These are phyloP conservation scores for Lepiota subincarnata DNA, from an alignment of 768 basidiomycete species.

Conservation along the genomic window DNA sequence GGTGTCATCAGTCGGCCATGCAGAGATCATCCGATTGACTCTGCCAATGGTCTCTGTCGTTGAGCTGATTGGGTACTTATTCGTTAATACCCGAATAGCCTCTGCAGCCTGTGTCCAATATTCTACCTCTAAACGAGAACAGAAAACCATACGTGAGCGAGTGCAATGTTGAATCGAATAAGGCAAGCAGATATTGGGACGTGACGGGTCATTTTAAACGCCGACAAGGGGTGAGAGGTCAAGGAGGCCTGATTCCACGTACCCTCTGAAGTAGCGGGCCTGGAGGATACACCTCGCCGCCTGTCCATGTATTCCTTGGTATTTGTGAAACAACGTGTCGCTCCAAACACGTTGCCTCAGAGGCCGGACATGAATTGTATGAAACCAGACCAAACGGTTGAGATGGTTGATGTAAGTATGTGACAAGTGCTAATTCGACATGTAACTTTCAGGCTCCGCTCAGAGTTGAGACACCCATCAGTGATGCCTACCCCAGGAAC, in stretches of 20 bases:
- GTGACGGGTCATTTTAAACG: conserved; percentile 12
- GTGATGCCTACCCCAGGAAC: neutral
- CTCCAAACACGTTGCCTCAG: conserved; percentile 8
- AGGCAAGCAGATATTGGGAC: neutral
- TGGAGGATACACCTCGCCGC: conserved; percentile 53
- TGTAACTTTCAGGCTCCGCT: conserved; percentile 11
- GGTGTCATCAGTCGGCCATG: conserved; percentile 70
- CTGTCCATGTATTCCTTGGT: conserved; percentile 49
- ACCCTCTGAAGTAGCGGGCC: conserved; percentile 80
- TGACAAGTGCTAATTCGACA: conserved; percentile 7
- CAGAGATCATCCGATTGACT: conserved; percentile 67
- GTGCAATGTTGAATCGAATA: conserved; percentile 13
- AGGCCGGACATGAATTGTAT: conserved; percentile 11
- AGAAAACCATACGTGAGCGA: conserved; percentile 16
- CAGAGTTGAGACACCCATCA: neutral
- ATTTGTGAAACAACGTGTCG: conserved; percentile 8
- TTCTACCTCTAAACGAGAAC: conserved; percentile 53
- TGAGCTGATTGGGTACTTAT: conserved; percentile 45
- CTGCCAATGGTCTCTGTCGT: conserved; percentile 61
- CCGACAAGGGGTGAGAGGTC: conserved; percentile 9
- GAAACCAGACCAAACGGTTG: conserved; percentile 7
- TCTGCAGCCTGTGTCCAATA: conserved; percentile 69
- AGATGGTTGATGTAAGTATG: conserved; percentile 10
- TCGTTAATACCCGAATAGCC: conserved; percentile 52
- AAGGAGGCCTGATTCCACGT: conserved; percentile 17